Evolutionary conservation across 345 rosid species (phyloP).

Genomic region (Pugionium dolabratum): DNA sequence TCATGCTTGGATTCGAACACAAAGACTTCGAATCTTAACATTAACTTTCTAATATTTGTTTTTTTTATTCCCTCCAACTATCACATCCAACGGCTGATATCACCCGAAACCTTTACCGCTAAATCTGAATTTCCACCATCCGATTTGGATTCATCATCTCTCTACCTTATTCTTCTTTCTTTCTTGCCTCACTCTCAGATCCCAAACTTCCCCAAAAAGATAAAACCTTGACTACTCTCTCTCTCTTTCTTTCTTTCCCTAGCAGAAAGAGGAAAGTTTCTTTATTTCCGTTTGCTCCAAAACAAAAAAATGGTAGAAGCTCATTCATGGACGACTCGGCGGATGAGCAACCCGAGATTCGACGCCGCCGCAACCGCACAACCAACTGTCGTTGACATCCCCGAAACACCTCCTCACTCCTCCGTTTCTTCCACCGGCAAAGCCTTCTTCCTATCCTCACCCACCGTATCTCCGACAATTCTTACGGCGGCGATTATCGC

Average conservation of each 20-base stretch:
- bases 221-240: not conserved
- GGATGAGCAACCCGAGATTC: conserved; percentile 94
- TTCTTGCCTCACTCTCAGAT: conserved; percentile 45
- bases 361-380: conserved; percentile 46
- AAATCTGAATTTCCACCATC: conserved; percentile 64
- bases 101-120: conserved; percentile 11
- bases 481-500: conserved; percentile 75
- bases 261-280: conserved; percentile 28
- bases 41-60: conserved; percentile 21
- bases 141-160: conserved; percentile 44
- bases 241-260: conserved; percentile 29
- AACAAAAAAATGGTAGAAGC: conserved; percentile 74
- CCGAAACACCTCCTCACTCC: conserved; percentile 73
- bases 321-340: conserved; percentile 97
- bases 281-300: conserved; percentile 30
- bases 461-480: conserved; percentile 57
- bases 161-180: conserved; percentile 18
- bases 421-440: conserved; percentile 43
- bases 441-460: conserved; percentile 35
- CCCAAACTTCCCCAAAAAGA: conserved; percentile 25
- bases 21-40: conserved; percentile 36
- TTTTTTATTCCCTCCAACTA: conserved; percentile 36
- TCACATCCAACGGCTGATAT: conserved; percentile 52
- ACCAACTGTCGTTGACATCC: conserved; percentile 66
- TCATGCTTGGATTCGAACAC: conserved; percentile 38